Evolutionary conservation across 2,329 filamentous ascomycete genomes (phyloP), one percentile per base, ranked within the genome.

Genomic region (Metarhizium sp.): DNA sequence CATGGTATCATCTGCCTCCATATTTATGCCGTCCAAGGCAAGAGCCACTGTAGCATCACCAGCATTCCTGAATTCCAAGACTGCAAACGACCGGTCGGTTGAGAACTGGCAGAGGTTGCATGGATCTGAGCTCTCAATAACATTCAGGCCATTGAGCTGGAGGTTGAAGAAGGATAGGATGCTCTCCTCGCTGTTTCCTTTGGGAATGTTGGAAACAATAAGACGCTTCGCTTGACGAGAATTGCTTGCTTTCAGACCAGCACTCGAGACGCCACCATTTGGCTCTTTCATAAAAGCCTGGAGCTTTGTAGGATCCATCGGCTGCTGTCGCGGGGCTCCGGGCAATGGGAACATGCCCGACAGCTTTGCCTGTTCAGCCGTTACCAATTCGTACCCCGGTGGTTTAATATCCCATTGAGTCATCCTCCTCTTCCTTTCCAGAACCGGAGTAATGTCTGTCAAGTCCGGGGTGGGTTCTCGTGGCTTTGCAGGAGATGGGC

Each of bases 361-460:
- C 48, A 99, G 80, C 77, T 99, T 99, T 52, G 94, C 95, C 71
- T 99, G 95, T 72, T 99, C 95, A 25, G 94, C 91, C 2, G 94
- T 96, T 61, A 99, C 92, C 71, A 94, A 95, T 68, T 99, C 95
- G 67, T 99, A 99, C 48, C 94, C 92, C 16, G 91, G 90, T 6
- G 94, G 94, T 75, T 99, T 99, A 71, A 99, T 96, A 70, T 99
- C 95, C 94, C 94, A 99, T 72, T 99, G 95, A 40, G 92, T 97
- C 78, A 99, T 77, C 57, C 94, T 87, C 63, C 95, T 87, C 78
- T 92, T 94, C 64, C 92, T 86, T 66, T 92, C 86, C 60, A 91
- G 76, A 57, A 99, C 79, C 4, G 90, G 82, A n/a, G 87, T 78
- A 57, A 95, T 77, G 65, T 95, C 85, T 58, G 92, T 95, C 67